Base-by-base conservation (phyloP, 441 rosid species). In the Pelargonium exstipulatum region DNA sequence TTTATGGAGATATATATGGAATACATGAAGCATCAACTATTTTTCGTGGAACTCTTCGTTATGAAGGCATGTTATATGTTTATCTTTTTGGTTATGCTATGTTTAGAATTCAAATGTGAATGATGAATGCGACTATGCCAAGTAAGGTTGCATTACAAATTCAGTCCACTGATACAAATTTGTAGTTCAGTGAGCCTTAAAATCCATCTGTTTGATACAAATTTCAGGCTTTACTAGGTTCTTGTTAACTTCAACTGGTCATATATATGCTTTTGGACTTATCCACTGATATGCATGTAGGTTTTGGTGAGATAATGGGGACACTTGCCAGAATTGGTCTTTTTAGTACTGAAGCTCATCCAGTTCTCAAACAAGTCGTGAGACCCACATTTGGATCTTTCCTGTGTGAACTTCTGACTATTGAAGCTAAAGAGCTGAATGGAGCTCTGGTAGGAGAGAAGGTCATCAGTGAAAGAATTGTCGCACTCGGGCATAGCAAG, bases 1-100 rank as follows among this genome's bases (percentile, higher is more conserved):
- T 86, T 69, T 94, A 90, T 43, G 96, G 88, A 9, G 86, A 90
- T 51, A 51, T 79, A 12, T 94, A 94, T 77, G 88, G 97, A 71
- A 94, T 94, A 62, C 82, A 83, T 10, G 96, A 92, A 85, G 96
- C 98, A 64, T 83, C 90, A 42, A 88, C 96, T 9, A 77, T 94
- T 69, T 94, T 91, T 43, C 98, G 98, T 22, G 97, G 92, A 78
- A 94, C 97, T 5, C 91, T 94, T 58, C 93, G 97, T 76, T 94
- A 94, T 62, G 96, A 94, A 94, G 97, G 97, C 71, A 78, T 18
- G 78, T 7, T 65, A 61, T 71, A 40, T 46, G 43, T 62, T 42
- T 69, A 35, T n/a, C 64, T 45, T 66, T 40, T 53, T 2, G n/a
- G 42, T 49, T 53, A 46, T 8, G 29, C 60, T 22, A 68, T 26